phyloP scores from a whole-genome alignment of 129 eudicot species.

The Smallanthus sonchifolius region DNA sequence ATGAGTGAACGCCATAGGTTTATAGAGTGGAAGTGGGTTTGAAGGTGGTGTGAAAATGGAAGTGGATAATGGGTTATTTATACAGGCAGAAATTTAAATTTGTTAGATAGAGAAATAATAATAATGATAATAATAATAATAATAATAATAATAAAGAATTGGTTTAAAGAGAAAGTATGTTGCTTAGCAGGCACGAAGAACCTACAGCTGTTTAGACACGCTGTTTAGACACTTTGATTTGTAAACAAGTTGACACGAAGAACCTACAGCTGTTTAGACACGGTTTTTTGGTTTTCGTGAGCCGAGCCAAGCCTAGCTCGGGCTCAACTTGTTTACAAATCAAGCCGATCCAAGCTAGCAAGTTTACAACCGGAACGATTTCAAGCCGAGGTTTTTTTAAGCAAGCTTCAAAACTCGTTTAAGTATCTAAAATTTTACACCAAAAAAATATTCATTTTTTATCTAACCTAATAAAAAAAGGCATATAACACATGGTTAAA shows the following conservation, averaged over 20 bases:
- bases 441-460: too few species aligned
- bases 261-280: constrained; percentile 17
- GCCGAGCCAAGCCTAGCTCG: too few species aligned
- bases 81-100: constrained; percentile 2
- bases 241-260: too few species aligned
- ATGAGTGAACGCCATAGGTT: constrained; percentile 26
- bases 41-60: constrained; percentile 1
- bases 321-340: too few species aligned
- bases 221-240: constrained; percentile 5
- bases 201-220: constrained; percentile 17
- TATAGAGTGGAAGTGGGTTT: background rate
- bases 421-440: too few species aligned
- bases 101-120: background rate
- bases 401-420: too few species aligned
- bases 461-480: too few species aligned
- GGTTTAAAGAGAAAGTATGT: background rate
- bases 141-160: background rate
- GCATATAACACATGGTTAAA: too few species aligned
- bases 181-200: constrained; percentile 30
- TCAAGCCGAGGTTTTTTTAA: too few species aligned
- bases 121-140: background rate
- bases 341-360: too few species aligned
- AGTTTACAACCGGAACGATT: too few species aligned
- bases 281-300: constrained; percentile 17
- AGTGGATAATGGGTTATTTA: constrained; percentile 23